phyloP scores from a whole-genome alignment of 805 yeast species.

The Hanseniaspora vineae region DNA sequence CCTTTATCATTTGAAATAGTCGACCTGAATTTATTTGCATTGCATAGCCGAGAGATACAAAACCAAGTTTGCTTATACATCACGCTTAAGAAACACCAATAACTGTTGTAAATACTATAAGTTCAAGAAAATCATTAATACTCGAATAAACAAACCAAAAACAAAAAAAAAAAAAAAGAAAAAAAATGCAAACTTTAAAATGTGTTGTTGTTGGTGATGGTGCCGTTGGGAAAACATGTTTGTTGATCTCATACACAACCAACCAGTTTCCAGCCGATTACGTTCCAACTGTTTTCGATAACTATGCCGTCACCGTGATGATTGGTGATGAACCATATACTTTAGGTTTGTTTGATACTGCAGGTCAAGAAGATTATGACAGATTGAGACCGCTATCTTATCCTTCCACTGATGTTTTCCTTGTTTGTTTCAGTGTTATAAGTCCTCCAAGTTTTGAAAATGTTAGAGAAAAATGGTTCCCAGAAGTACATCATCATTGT shows the following conservation, averaged over 20 bases:
- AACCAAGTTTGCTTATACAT: too few relatives aligned
- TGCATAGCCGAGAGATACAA: too few relatives aligned
- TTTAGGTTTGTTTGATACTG: conserved; percentile 94
- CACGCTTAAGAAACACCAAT: too few relatives aligned
- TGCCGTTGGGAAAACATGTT: conserved; percentile 98
- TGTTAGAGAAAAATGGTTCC: conserved; percentile 97
- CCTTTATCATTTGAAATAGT: too few relatives aligned
- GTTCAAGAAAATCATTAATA: too few relatives aligned
- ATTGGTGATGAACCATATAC: conserved; percentile 98
- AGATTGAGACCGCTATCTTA: conserved; percentile 91
- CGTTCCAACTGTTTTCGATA: conserved; percentile 97
- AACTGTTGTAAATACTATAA: too few relatives aligned
- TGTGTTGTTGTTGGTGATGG: conserved; percentile 99
- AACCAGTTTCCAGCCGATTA: conserved; percentile 96
- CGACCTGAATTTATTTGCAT: too few relatives aligned
- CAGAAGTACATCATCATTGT: conserved; percentile 95
- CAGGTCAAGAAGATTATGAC: conserved; percentile 99
- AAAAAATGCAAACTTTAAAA: conserved; percentile 45
- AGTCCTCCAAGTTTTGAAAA: conserved; percentile 96
- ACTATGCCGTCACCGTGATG: conserved; percentile 87
- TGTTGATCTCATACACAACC: conserved; percentile 89
- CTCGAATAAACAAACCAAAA: neutral
- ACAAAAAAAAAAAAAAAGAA: conserved; percentile 1
- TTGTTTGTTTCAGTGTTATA: conserved; percentile 91
- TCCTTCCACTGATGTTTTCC: conserved; percentile 93